These are phyloP conservation scores for Penicillium coffeae DNA, from an alignment of 495 filamentous ascomycete genomes.

Conservation along the genomic window DNA sequence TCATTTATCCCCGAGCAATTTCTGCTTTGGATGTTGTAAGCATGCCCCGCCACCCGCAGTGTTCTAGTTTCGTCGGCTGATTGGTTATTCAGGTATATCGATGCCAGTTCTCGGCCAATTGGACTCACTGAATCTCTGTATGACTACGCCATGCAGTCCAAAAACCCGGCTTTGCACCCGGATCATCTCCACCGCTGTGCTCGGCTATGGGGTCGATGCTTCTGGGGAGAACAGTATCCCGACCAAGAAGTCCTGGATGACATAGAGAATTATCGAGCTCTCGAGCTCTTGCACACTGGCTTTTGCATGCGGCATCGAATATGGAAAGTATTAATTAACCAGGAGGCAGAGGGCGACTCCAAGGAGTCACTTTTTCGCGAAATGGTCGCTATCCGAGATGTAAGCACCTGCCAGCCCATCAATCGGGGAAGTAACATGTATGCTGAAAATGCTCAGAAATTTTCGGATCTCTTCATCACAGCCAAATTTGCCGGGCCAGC, in stretches of 20 bases:
- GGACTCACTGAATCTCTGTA: slow-evolving; percentile 37
- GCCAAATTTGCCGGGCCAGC: slow-evolving; percentile 33
- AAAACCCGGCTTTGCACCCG: slow-evolving; percentile 35
- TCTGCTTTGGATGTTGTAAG: slow-evolving; percentile 40
- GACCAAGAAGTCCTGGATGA: slow-evolving; percentile 46
- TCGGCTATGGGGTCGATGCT: slow-evolving; percentile 41
- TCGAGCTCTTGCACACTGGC: slow-evolving; percentile 36
- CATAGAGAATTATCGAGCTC: slow-evolving; percentile 43
- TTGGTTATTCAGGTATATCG: slow-evolving; percentile 31
- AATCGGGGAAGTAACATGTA: no score
- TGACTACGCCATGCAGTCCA: slow-evolving; percentile 33
- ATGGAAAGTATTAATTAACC: slow-evolving; percentile 35
- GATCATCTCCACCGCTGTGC: slow-evolving; percentile 39
- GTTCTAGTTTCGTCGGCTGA: background rate
- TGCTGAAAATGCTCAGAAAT: slow-evolving; percentile 27
- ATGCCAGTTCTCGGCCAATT: slow-evolving; percentile 31
- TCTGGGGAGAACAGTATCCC: slow-evolving; percentile 45
- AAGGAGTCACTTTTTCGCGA: slow-evolving; percentile 32
- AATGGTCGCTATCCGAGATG: slow-evolving; percentile 31
- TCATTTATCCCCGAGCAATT: slow-evolving; percentile 42
- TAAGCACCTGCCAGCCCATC: no score
- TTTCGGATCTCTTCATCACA: slow-evolving; percentile 41
- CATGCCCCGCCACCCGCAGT: background rate
- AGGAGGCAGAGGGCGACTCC: slow-evolving; percentile 25
- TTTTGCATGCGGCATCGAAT: slow-evolving; percentile 36